Evolutionary conservation across 2,329 filamentous ascomycete species (phyloP), one percentile per base, ranked within the genome.

Genomic region (Alternaria sp.): DNA sequence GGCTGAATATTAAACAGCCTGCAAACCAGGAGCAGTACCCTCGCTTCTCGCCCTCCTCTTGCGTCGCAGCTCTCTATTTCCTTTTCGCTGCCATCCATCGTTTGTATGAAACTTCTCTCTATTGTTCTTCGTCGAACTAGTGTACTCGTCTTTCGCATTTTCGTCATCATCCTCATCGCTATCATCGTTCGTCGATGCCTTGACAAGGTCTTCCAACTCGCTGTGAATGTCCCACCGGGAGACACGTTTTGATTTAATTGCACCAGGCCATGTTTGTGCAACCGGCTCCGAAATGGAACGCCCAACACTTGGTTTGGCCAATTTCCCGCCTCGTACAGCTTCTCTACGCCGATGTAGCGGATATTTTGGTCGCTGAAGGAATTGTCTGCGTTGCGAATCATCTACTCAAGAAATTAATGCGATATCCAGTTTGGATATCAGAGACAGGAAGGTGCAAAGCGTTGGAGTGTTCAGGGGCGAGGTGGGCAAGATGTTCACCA

Each of bases 401-500:
- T 54, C 60, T 66, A 45, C 21, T 33, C 11, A 24, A 41, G 21
- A 23, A 10, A 54, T 66, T 37, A 66, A 63, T 41, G 37, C 21
- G 34, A 29, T 36, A 31, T 34, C 48, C 51, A 41, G 4, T n/a
- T 31, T 41, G 26, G 24, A 33, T 39, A 36, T 31, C 37, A 40
- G 34, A 28, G 28, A 17, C 13, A 3, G 9, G 13, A 41, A 50
- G 29, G 33, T 33, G 42, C 42, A 51, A 49, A 34, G 23, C 36
- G 41, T 21, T 31, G 31, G 13, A 28, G 48, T 34, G 36, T 44
- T 41, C 31, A 48, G 52, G 31, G 48, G 39, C 23, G 39, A 34
- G 45, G 49, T 39, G 41, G 28, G 53, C 40, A 58, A 28, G 46
- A 55, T 51, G 51, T 48, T 72, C 66, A 72, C 71, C 70, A 73